Conservation (phyloP, 75 land plant species). For the Selaginella tamariscina region DNA sequence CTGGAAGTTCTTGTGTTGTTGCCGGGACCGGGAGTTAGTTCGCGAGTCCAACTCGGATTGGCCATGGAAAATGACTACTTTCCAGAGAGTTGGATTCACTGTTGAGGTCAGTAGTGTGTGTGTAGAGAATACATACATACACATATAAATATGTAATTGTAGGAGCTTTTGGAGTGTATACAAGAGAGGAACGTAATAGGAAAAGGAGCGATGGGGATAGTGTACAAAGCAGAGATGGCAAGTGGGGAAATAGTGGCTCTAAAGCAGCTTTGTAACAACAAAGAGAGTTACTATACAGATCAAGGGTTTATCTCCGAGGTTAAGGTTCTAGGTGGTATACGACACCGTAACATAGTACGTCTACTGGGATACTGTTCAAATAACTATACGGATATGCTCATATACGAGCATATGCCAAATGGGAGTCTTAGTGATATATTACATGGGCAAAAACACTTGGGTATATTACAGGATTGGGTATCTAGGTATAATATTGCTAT, state of each 20-base stretch:
- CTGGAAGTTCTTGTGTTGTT: neutral
- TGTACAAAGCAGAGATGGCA: slow-evolving; percentile 84
- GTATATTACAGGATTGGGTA: slow-evolving; percentile 40
- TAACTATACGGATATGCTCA: neutral
- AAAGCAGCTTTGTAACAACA: slow-evolving; percentile 51
- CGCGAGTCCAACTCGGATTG: slow-evolving; percentile 29
- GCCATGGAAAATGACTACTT: slow-evolving; percentile 82
- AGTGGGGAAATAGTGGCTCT: slow-evolving; percentile 79
- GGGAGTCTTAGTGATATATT: neutral
- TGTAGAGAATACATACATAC: too few relatives aligned
- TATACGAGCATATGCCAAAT: neutral
- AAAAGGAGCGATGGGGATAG: slow-evolving; percentile 76
- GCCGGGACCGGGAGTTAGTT: neutral
- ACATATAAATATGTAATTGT: too few relatives aligned
- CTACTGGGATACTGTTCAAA: neutral
- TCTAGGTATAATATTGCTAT: slow-evolving; percentile 66
- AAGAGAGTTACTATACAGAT: neutral
- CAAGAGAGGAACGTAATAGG: slow-evolving; percentile 66
- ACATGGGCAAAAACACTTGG: neutral
- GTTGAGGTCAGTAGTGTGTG: too few relatives aligned
- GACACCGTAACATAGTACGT: neutral
- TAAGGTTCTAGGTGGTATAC: neutral
- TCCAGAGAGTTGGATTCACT: slow-evolving; percentile 70
- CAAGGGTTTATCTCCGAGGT: neutral
- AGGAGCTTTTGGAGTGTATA: slow-evolving; percentile 57